Evolutionary conservation across 108 stramenopile genomes (phyloP).

Genomic region (Skeletonema costatum): DNA sequence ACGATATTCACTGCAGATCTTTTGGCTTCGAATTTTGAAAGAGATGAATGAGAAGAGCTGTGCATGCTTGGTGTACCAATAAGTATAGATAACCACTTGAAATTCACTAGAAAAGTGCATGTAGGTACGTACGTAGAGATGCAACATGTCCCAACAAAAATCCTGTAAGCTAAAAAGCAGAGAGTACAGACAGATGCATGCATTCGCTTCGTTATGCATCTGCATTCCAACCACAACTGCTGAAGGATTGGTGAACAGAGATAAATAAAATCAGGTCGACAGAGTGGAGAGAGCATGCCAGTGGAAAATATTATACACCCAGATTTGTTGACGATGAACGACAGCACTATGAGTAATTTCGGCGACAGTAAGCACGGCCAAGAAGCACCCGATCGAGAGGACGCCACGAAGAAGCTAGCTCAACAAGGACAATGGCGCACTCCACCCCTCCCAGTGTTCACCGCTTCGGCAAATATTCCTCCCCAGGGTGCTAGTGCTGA

Average conservation of each 20-base stretch:
- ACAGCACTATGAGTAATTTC: not conserved
- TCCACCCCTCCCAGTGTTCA: constrained; percentile 75
- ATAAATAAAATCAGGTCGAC: too few relatives aligned
- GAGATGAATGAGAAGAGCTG: not conserved
- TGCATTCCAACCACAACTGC: too few relatives aligned
- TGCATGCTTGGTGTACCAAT: not conserved
- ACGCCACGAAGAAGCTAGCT: constrained; percentile 73
- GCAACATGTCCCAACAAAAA: too few relatives aligned
- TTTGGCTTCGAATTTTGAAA: not conserved
- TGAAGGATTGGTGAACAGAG: too few relatives aligned
- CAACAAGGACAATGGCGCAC: constrained; percentile 87
- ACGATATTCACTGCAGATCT: not conserved
- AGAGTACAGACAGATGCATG: too few relatives aligned
- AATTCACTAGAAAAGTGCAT: too few relatives aligned
- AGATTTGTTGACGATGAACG: not conserved
- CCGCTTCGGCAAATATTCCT: constrained; percentile 22
- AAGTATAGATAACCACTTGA: not conserved
- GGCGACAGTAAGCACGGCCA: not conserved
- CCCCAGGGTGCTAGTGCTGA: not conserved
- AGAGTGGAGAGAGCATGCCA: too few relatives aligned
- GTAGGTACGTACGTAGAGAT: too few relatives aligned
- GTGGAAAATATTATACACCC: not conserved
- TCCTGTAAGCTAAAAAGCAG: too few relatives aligned
- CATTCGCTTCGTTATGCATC: too few relatives aligned
- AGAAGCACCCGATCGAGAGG: constrained; percentile 10